Percentiles rank a stretch among this genome's conserved stretches.
phyloP scores from a whole-genome alignment of 2,329 filamentous ascomycete genomes.

The Beauveria rudraprayagi region DNA sequence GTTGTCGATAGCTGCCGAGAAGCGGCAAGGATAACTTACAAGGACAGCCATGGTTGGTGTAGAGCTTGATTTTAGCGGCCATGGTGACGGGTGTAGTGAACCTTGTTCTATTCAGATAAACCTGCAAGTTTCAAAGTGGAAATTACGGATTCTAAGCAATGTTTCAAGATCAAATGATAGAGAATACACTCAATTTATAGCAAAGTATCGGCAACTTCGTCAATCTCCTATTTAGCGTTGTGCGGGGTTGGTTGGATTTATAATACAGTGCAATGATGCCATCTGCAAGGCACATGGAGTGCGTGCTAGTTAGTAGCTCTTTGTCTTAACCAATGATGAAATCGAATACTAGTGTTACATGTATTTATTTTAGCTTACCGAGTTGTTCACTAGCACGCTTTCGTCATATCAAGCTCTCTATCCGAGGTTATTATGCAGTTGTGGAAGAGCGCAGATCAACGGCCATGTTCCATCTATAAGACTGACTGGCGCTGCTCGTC shows the following conservation, averaged over 20 bases:
- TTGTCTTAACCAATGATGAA: neutral
- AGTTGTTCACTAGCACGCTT: no score
- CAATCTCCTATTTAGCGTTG: neutral
- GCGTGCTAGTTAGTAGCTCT: neutral
- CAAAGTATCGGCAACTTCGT: neutral
- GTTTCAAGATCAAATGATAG: neutral
- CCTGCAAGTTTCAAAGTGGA: neutral
- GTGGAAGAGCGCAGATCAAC: no score
- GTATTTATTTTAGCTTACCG: no score
- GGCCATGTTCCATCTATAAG: no score
- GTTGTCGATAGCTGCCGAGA: neutral
- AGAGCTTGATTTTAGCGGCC: conserved; percentile 51
- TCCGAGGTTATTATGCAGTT: no score
- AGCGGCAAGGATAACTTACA: conserved; percentile 30
- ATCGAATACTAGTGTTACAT: no score
- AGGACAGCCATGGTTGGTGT: conserved; percentile 63
- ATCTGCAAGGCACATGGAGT: neutral
- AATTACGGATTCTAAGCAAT: neutral
- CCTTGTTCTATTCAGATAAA: neutral
- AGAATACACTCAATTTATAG: neutral
- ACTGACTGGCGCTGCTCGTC: no score
- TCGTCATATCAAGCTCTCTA: no score
- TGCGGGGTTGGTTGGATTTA: conserved; percentile 8
- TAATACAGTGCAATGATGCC: conserved; percentile 6
- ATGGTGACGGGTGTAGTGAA: conserved; percentile 16